A percentile compares a stretch with the other conserved stretches of the same genome.
Evolutionary conservation across 257 asterid species (phyloP).

Genomic region (Rauvolfia tetraphylla): DNA sequence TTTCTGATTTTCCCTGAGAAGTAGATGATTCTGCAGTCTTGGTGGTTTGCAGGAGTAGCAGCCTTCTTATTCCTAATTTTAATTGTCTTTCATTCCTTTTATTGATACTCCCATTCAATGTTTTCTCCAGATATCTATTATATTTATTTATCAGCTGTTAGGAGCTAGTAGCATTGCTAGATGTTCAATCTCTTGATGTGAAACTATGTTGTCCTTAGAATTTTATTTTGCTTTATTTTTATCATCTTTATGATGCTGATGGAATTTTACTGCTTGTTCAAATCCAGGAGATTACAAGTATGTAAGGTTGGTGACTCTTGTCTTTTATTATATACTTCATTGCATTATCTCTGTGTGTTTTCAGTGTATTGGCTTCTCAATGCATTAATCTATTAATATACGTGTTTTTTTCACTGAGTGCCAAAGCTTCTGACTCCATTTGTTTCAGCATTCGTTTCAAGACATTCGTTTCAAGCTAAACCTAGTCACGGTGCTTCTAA

Average conservation of each 20-base stretch:
- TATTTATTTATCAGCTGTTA: neutral
- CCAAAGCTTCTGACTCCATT: neutral
- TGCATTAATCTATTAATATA: neutral
- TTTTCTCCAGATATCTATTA: neutral
- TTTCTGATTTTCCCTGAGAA: neutral
- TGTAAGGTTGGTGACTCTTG: constrained; percentile 51
- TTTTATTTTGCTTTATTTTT: neutral
- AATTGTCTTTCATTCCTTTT: neutral
- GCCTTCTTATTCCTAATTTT: neutral
- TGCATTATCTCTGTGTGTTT: neutral
- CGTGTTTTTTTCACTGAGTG: neutral
- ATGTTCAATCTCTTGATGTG: neutral
- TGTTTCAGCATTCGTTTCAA: neutral
- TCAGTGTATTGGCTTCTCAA: neutral
- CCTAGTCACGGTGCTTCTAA: neutral
- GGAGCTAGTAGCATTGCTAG: neutral
- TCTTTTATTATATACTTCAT: constrained; percentile 10
- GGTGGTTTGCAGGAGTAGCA: neutral
- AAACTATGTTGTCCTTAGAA: neutral
- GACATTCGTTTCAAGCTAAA: too few species aligned
- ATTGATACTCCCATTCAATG: neutral
- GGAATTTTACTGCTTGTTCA: constrained; percentile 22
- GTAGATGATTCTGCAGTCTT: neutral
- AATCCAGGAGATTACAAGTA: constrained; percentile 92
- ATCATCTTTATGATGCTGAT: constrained; percentile 22